Evolutionary conservation across 1,284 basidiomycete species (phyloP), one percentile per base, ranked within the genome.

Genomic region (Moniliophthora roreri): DNA sequence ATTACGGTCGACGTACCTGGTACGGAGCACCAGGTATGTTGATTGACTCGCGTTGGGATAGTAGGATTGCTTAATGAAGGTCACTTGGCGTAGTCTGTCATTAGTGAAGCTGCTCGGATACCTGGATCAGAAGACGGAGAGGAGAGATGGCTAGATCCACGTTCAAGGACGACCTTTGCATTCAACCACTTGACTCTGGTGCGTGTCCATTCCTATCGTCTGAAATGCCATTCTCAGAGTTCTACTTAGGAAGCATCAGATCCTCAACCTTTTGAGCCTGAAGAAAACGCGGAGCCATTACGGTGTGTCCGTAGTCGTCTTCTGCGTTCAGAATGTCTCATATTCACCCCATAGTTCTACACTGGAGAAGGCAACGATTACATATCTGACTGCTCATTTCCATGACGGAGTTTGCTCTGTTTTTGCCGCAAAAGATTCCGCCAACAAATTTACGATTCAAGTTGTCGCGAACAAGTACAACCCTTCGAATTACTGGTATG

Each of bases 401-500:
- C 69, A 79, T 52, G 84, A 88, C 24, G 92, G 91, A 18, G 85
- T 88, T 38, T 74, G 78, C 0, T 81, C 87, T 39, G 84, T 92
- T 13, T 91, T 92, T 63, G 69, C 84, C n/a, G 67, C 72, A 21
- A 65, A 71, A 52, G 70, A 72, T 23, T 62, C 70, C 2, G 58
- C 73, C 1, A 76, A 68, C 11, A 75, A 71, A 36, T 95, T 86
- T 63, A 80, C 81, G 13, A 70, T 96, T 39, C 91, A 95, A 64
- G 77, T 96, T 51, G 93, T 95, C 24, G 90, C 93, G 13, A 95
- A 95, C 72, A 91, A 94, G 65, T 97, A 96, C 72, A 97, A 95
- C 67, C 89, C 92, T 0, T 71, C 80, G 38, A 97, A 96, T 69
- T 97, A 83, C 72, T 97, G 93, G 93, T 92, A 11, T 23, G 21